phyloP scores from a whole-genome alignment of 1,284 basidiomycete species.

The Fomes fomentarius region DNA sequence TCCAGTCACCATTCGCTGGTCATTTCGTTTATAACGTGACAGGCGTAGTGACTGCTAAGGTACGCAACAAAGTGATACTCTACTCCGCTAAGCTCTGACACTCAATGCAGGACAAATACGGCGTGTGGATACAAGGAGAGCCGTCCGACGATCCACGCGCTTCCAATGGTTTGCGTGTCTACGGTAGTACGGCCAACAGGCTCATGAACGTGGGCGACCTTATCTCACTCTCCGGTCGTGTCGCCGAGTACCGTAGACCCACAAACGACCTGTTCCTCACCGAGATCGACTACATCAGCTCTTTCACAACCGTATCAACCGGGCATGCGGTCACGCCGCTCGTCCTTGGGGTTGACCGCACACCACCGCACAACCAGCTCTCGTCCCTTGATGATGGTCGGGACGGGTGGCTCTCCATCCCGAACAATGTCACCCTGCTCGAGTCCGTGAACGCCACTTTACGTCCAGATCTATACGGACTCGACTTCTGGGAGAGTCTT shows the following conservation, averaged over 20 bases:
- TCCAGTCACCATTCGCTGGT: slow-evolving; percentile 51
- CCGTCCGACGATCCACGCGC: slow-evolving; percentile 46
- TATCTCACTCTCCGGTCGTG: slow-evolving; percentile 49
- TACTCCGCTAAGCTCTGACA: neutral
- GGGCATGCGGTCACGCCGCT: slow-evolving; percentile 50
- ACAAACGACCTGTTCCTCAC: slow-evolving; percentile 55
- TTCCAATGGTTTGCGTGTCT: slow-evolving; percentile 59
- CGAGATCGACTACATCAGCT: slow-evolving; percentile 49
- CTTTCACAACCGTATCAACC: slow-evolving; percentile 49
- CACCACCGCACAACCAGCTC: slow-evolving; percentile 53
- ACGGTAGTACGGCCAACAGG: slow-evolving; percentile 42
- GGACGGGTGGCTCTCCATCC: slow-evolving; percentile 59
- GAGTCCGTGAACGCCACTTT: slow-evolving; percentile 50
- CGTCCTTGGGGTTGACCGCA: slow-evolving; percentile 57
- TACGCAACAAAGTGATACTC: slow-evolving; percentile 23
- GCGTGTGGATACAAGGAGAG: slow-evolving; percentile 58
- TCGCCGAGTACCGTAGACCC: slow-evolving; percentile 53
- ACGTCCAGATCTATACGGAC: slow-evolving; percentile 52
- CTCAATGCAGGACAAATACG: slow-evolving; percentile 43
- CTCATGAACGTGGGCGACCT: slow-evolving; percentile 52
- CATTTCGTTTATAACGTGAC: slow-evolving; percentile 51
- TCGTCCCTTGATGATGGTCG: slow-evolving; percentile 53
- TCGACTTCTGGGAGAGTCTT: slow-evolving; percentile 70
- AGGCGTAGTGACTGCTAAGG: slow-evolving; percentile 60
- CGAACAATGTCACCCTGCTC: slow-evolving; percentile 55